phyloP scores from a whole-genome alignment of 164 flowering plant genomes.

The Annona cherimola region DNA sequence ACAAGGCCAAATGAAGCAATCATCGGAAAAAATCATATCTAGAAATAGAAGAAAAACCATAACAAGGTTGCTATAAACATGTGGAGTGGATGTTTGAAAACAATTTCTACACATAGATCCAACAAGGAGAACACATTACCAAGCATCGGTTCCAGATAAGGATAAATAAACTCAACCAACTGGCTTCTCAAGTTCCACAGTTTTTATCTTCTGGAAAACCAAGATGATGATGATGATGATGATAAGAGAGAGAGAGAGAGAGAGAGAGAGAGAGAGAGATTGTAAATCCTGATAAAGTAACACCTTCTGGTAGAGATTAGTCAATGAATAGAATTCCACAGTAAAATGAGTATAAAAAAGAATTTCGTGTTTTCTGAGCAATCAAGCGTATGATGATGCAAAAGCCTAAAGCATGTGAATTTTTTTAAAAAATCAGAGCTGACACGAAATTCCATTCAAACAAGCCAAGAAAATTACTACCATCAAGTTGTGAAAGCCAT shows the following conservation, averaged over 20 bases:
- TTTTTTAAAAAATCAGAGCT: neutral
- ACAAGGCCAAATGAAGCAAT: too few species aligned
- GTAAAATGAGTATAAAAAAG: neutral
- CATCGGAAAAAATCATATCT: neutral
- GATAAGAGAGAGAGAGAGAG: neutral
- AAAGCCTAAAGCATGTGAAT: neutral
- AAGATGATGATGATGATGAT: neutral
- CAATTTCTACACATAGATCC: neutral
- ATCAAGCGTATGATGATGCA: neutral
- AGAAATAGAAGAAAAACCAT: too few species aligned
- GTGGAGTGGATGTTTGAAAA: neutral
- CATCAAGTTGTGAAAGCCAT: constrained; percentile 97
- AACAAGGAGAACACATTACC: constrained; percentile 35
- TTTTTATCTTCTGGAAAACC: constrained; percentile 66
- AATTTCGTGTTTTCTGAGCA: neutral
- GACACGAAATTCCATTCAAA: neutral
- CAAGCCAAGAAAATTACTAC: constrained; percentile 14
- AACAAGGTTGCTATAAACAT: neutral
- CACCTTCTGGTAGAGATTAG: neutral
- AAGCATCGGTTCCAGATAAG: constrained; percentile 86
- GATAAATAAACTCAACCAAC: constrained; percentile 81
- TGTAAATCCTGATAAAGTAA: neutral
- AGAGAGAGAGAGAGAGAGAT: neutral
- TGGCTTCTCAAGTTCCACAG: constrained; percentile 81
- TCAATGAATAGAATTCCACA: neutral